Conservation (phyloP, 352 stramenopile species). For the Paralagenidium karlingii region DNA sequence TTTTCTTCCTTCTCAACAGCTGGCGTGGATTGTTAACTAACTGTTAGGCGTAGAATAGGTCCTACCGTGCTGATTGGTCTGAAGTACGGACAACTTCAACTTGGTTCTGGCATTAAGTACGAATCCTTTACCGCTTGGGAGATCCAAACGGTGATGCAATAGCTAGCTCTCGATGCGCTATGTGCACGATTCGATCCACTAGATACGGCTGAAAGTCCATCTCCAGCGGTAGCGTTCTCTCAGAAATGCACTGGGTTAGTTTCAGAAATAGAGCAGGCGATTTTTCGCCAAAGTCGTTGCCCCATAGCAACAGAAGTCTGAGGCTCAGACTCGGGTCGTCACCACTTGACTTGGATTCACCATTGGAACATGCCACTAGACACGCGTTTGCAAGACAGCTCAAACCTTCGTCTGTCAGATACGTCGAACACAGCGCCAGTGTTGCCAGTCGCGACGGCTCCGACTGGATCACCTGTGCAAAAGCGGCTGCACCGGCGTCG, state of each 20-base stretch:
- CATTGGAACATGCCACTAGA: slow-evolving; percentile 14
- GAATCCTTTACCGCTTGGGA: slow-evolving; percentile 21
- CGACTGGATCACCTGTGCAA: slow-evolving; percentile 32
- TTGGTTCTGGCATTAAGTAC: too few relatives aligned
- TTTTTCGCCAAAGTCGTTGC: slow-evolving; percentile 42
- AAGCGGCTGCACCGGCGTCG: slow-evolving; percentile 31
- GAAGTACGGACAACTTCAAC: too few relatives aligned
- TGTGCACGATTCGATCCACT: slow-evolving; percentile 18
- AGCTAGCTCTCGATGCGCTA: slow-evolving; percentile 31
- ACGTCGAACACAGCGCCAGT: slow-evolving; percentile 40
- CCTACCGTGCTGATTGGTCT: too few relatives aligned
- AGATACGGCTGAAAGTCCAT: slow-evolving; percentile 35
- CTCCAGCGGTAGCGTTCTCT: slow-evolving; percentile 23
- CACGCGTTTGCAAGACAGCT: slow-evolving; percentile 22
- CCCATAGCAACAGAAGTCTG: slow-evolving; percentile 40
- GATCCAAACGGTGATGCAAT: slow-evolving; percentile 23
- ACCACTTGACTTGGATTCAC: slow-evolving; percentile 8
- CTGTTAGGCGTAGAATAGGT: too few relatives aligned
- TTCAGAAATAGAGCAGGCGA: slow-evolving; percentile 22
- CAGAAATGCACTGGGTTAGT: slow-evolving; percentile 22
- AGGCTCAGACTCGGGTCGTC: too few relatives aligned
- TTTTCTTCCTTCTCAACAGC: too few relatives aligned
- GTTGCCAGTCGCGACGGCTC: slow-evolving; percentile 24
- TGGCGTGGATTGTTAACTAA: too few relatives aligned
- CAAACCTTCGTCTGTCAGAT: slow-evolving; percentile 38